Conservation (phyloP, 208 protist genomes). For the Acanthamoeba lenticulata region DNA sequence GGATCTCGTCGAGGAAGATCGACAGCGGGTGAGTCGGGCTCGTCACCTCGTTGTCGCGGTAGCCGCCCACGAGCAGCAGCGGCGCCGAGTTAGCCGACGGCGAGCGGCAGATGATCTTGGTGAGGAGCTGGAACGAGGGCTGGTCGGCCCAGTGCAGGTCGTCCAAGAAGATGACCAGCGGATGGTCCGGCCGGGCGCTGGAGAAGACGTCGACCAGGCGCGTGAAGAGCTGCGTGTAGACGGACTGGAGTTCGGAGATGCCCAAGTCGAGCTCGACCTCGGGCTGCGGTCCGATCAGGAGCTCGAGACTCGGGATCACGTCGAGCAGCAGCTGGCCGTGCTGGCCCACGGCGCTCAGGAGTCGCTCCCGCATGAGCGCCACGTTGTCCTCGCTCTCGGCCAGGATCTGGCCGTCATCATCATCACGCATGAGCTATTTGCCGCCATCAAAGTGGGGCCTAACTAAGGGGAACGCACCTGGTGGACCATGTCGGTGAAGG, state of each 20-base stretch:
- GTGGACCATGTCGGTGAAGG: neutral
- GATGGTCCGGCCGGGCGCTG: neutral
- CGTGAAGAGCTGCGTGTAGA: neutral
- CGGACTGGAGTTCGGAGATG: neutral
- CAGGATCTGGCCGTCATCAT: neutral
- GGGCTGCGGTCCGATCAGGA: neutral
- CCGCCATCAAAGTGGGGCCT: neutral
- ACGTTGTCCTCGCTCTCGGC: neutral
- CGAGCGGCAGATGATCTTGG: neutral
- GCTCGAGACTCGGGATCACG: constrained; percentile 20
- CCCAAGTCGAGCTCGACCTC: neutral
- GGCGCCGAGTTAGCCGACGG: neutral
- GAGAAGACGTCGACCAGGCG: neutral
- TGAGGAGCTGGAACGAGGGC: neutral
- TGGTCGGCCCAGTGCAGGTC: constrained; percentile 45
- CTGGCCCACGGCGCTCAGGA: neutral
- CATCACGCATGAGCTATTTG: neutral
- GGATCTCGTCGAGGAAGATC: constrained; percentile 3
- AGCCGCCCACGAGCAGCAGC: constrained; percentile 25
- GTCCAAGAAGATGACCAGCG: constrained; percentile 14
- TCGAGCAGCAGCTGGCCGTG: neutral
- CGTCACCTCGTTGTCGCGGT: constrained; percentile 31
- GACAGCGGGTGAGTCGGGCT: neutral
- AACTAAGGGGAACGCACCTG: too few relatives aligned
- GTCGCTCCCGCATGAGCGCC: neutral